These are phyloP conservation scores for Saitozyma podzolica DNA, from an alignment of 768 basidiomycete species.

Conservation along the genomic window DNA sequence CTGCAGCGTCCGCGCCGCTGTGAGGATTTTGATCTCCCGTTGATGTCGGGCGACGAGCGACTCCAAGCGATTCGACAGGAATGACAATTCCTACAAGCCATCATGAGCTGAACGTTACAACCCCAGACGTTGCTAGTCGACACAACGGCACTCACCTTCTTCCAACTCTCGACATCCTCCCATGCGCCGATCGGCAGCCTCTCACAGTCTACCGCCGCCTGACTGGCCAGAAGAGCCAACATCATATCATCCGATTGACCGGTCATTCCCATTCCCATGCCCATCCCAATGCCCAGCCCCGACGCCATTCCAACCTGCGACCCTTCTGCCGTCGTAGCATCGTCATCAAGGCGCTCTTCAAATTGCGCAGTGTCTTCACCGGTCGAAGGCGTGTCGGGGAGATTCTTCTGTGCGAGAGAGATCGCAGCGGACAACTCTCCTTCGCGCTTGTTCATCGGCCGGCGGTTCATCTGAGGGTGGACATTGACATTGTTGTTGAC, in stretches of 20 bases:
- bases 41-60: slow-evolving; percentile 47
- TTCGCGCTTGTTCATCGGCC: too few relatives aligned
- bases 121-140: not conserved
- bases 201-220: slow-evolving; percentile 89
- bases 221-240: slow-evolving; percentile 84
- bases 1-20: slow-evolving; percentile 52
- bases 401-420: not conserved
- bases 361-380: too few relatives aligned
- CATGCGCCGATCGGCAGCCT: slow-evolving; percentile 73
- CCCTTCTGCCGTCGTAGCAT: too few relatives aligned
- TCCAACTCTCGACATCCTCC: slow-evolving; percentile 70
- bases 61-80: slow-evolving; percentile 44
- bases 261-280: slow-evolving; percentile 9
- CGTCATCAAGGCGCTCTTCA: too few relatives aligned
- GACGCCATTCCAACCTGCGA: not conserved
- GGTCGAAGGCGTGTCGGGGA: too few relatives aligned
- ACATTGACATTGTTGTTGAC: too few relatives aligned
- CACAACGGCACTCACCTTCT: slow-evolving; percentile 58
- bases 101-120: not conserved
- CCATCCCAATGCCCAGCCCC: not conserved
- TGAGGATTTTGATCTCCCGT: slow-evolving; percentile 53
- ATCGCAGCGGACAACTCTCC: not conserved
- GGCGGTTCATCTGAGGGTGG: too few relatives aligned
- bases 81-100: slow-evolving; percentile 39
- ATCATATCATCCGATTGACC: slow-evolving; percentile 69